Conservation (phyloP, 352 stramenopile genomes). For the Globisporangium takayamanum region DNA sequence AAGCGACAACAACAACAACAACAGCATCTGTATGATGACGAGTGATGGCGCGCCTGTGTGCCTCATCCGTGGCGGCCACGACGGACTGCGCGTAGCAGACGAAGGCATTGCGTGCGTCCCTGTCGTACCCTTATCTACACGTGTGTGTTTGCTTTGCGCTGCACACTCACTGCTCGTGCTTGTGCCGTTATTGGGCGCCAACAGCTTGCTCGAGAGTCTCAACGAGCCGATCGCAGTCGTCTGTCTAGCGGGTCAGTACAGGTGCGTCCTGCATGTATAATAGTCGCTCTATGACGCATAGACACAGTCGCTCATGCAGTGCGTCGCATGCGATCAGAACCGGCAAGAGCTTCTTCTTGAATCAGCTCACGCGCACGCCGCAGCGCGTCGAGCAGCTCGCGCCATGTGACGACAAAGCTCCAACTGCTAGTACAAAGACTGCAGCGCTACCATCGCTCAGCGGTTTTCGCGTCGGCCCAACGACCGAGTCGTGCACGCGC, state of each 20-base stretch:
- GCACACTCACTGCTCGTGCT: neutral
- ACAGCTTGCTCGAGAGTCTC: conserved; percentile 54
- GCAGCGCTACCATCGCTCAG: neutral
- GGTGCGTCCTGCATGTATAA: conserved; percentile 19
- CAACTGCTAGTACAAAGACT: too few relatives aligned
- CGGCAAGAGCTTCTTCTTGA: conserved; percentile 87
- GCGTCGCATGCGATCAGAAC: conserved; percentile 31
- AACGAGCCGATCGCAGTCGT: conserved; percentile 71
- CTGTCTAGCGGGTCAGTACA: conserved; percentile 75
- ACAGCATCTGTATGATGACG: neutral
- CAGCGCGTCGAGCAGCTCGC: conserved; percentile 4
- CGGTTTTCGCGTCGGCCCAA: conserved; percentile 71
- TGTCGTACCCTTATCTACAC: neutral
- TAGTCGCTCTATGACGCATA: neutral
- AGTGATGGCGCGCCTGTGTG: conserved; percentile 39
- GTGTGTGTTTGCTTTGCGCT: too few relatives aligned
- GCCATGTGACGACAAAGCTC: too few relatives aligned
- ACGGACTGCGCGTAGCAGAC: conserved; percentile 46
- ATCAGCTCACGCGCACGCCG: conserved; percentile 47
- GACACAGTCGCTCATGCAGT: neutral
- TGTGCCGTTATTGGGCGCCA: neutral
- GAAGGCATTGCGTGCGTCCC: conserved; percentile 38
- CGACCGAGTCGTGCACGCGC: conserved; percentile 80
- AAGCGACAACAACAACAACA: neutral
- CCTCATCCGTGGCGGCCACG: conserved; percentile 43